Evolutionary conservation across 2,329 filamentous ascomycete species (phyloP), one percentile per base, ranked within the genome.

Genomic region (Fusarium sp.): DNA sequence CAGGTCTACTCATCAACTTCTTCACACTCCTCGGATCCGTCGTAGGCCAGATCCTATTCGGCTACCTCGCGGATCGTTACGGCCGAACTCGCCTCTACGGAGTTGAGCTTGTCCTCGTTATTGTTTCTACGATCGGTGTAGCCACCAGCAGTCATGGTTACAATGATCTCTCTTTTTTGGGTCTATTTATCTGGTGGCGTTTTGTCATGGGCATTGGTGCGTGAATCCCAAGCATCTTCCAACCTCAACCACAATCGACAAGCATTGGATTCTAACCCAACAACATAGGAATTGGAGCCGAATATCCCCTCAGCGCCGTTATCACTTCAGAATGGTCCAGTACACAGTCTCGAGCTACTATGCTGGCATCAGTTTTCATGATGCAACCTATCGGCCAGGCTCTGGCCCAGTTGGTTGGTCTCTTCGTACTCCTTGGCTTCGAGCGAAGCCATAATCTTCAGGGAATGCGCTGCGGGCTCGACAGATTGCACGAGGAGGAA

Each of bases 311-410:
- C 4, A 88, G 84, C 44, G 89, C 90, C 0, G 87, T 91, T 10
- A 92, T 92, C 34, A 90, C 89, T 0, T 86, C 90, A 1, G 90
- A 92, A 82, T 91, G 85, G 81, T 81, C 85, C 7, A 87, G 84
- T 54, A 91, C 88, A 0, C 86, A 85, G 48, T 88, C 89, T n/a
- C 82, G 90, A 49, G 87, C 86, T n/a, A 87, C 84, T 20, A 92
- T 92, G 90, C 81, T 92, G 68, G 87, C 90, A 7, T 85, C 85
- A 5, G 89, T 92, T 33, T 92, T 92, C 75, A 83, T 91, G 71
- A 91, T 91, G 86, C 90, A 92, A 69, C 89, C 90, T 2, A 79
- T 92, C 10, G 90, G 90, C 7, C 90, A 92, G 73, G 86, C 91
- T 3, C 81, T 90, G 3, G 89, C 89, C 15, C 89, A 90, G 65